Conservation (phyloP, 2,329 filamentous ascomycete species). For the Diaporthe capsici region DNA sequence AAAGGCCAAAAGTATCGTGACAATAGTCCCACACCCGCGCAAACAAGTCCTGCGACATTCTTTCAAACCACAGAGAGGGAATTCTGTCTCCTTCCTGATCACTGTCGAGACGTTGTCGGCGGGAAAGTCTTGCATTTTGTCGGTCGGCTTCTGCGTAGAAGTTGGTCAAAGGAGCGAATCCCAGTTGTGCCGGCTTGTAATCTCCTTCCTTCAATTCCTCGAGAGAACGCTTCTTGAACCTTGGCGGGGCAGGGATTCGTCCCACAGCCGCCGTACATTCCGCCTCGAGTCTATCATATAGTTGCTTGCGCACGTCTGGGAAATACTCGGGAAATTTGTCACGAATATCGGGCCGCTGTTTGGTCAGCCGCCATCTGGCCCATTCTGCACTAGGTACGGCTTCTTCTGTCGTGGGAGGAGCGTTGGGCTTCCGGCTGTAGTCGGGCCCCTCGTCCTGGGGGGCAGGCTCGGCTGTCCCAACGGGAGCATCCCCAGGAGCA, state of each 20-base stretch:
- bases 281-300: not conserved
- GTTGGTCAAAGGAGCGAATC: conserved; percentile 19
- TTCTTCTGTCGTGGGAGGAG: conserved; percentile 22
- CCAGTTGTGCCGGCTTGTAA: conserved; percentile 22
- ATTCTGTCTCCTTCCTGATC: conserved; percentile 32
- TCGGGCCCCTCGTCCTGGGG: not conserved
- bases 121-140: conserved; percentile 14
- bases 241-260: not conserved
- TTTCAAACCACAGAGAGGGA: conserved; percentile 40
- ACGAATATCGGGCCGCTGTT: conserved; percentile 33
- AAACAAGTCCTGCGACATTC: conserved; percentile 35
- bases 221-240: conserved; percentile 25
- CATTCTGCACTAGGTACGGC: conserved; percentile 30
- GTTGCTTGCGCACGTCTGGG: conserved; percentile 28
- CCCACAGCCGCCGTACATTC: not conserved
- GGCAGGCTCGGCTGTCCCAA: not conserved
- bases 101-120: conserved; percentile 4
- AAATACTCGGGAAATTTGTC: conserved; percentile 24
- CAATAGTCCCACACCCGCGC: conserved; percentile 39
- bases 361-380: conserved; percentile 38
- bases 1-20: conserved; percentile 34
- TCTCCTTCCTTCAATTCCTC: conserved; percentile 5
- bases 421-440: conserved; percentile 34
- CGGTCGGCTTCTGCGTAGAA: conserved; percentile 12
- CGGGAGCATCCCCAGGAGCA: not conserved